Percentiles rank a stretch among this genome's conserved stretches.
Evolutionary conservation across 495 filamentous ascomycete species (phyloP).

Genomic region (Filosporella fistucella): DNA sequence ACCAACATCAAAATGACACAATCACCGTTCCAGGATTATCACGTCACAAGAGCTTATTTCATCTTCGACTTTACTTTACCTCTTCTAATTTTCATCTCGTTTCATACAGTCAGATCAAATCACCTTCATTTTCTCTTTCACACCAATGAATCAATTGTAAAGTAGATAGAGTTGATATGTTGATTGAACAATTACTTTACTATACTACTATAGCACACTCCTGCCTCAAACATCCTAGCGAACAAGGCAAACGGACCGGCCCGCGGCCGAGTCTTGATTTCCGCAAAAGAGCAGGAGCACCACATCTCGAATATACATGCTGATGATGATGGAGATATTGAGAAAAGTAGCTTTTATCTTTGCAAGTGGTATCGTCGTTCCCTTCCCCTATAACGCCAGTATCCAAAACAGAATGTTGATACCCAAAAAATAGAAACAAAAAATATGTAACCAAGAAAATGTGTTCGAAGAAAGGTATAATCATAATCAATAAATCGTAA

Average conservation of each 20-base stretch:
- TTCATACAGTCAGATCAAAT: too few relatives aligned
- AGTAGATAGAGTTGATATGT: too few relatives aligned
- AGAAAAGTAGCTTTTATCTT: slow-evolving; percentile 19
- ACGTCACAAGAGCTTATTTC: too few relatives aligned
- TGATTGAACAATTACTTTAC: slow-evolving; percentile 2
- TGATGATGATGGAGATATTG: slow-evolving; percentile 10
- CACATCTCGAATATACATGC: slow-evolving; percentile 12
- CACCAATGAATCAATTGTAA: too few relatives aligned
- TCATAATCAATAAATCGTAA: neutral
- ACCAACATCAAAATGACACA: too few relatives aligned
- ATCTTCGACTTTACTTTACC: too few relatives aligned
- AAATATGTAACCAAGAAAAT: slow-evolving; percentile 18
- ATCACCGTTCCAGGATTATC: too few relatives aligned
- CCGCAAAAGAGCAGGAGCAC: slow-evolving; percentile 1
- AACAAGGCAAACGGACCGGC: slow-evolving; percentile 18
- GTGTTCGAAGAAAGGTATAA: slow-evolving; percentile 2
- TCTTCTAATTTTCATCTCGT: too few relatives aligned
- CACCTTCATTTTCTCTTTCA: too few relatives aligned
- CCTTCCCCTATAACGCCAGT: slow-evolving; percentile 4
- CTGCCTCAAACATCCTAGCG: neutral
- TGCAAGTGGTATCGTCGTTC: slow-evolving; percentile 22
- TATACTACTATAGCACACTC: slow-evolving; percentile 12
- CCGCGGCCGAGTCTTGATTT: slow-evolving; percentile 15
- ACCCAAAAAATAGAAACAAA: too few relatives aligned
- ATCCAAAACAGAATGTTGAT: slow-evolving; percentile 4